These are phyloP conservation scores for Tricholoma furcatifolium DNA, from an alignment of 768 basidiomycete species.

Conservation along the genomic window DNA sequence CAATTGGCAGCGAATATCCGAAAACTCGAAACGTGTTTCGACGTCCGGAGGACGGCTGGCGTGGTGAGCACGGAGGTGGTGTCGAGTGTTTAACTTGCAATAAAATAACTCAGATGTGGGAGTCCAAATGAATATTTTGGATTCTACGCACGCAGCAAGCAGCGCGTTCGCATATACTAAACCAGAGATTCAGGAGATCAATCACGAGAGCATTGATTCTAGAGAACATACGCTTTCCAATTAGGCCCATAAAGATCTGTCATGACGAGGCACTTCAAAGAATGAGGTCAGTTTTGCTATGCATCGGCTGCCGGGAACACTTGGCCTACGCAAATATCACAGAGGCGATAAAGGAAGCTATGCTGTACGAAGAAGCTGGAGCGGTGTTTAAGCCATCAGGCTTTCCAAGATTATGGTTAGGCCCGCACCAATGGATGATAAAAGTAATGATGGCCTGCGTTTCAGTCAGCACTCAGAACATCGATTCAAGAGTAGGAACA, in stretches of 20 bases:
- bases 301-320: background rate
- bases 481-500: background rate
- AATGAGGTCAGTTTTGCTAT: slow-evolving; percentile 2
- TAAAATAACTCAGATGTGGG: background rate
- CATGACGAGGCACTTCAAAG: slow-evolving; percentile 44
- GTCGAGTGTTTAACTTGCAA: slow-evolving; percentile 20
- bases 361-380: slow-evolving; percentile 25
- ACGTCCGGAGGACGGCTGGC: background rate
- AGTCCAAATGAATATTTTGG: background rate
- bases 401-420: background rate
- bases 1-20: background rate
- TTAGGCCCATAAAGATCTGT: slow-evolving; percentile 39
- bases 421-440: slow-evolving; percentile 25
- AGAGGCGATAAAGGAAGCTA: slow-evolving; percentile 36
- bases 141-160: slow-evolving; percentile 32
- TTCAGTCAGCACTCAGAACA: background rate
- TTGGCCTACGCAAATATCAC: slow-evolving; percentile 46
- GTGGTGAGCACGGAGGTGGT: slow-evolving; percentile 17
- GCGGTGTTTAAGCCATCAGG: background rate
- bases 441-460: slow-evolving; percentile 26
- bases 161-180: slow-evolving; percentile 48
- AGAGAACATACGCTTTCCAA: slow-evolving; percentile 31
- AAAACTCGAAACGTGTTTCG: background rate
- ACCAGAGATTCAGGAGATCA: background rate
- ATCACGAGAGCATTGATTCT: too few relatives aligned